These are phyloP conservation scores for Aspergillus luchuensis DNA, from an alignment of 2,329 filamentous ascomycete species.

Conservation along the genomic window DNA sequence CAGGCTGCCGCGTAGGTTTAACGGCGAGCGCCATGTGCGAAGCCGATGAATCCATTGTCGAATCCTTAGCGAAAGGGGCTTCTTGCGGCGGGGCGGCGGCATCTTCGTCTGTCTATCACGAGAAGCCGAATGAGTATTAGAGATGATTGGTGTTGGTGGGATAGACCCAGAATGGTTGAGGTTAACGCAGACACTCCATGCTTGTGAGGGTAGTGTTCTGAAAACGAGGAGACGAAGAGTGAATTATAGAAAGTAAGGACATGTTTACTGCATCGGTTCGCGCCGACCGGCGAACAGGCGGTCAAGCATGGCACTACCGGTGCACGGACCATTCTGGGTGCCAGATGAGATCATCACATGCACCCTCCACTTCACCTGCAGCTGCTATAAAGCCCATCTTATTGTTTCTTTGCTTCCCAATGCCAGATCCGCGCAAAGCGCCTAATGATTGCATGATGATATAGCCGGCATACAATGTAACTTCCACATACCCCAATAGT, in stretches of 20 bases:
- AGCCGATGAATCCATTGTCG: slow-evolving; percentile 11
- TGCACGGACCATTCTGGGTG: background rate
- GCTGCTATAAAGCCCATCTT: too few relatives aligned
- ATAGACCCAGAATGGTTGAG: background rate
- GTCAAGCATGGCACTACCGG: background rate
- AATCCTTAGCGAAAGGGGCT: background rate
- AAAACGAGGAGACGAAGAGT: background rate
- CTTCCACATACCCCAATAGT: too few relatives aligned
- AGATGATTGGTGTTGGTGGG: background rate
- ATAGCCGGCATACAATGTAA: background rate
- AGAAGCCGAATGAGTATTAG: background rate
- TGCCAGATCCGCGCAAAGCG: too few relatives aligned
- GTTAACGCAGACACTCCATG: background rate
- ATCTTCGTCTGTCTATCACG: background rate
- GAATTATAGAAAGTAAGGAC: background rate
- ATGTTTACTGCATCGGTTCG: background rate
- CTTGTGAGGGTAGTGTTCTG: background rate
- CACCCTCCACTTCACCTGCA: too few relatives aligned
- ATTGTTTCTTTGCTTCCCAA: too few relatives aligned
- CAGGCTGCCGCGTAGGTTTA: slow-evolving; percentile 25
- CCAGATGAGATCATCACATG: background rate
- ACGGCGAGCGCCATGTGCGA: slow-evolving; percentile 21
- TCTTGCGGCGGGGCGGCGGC: background rate
- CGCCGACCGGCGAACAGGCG: background rate
- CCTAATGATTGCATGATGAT: background rate